Percentiles rank a stretch among this genome's conserved stretches.
These are phyloP conservation scores for Vigna reflexopilosa DNA, from an alignment of 306 rosid species.

Conservation along the genomic window DNA sequence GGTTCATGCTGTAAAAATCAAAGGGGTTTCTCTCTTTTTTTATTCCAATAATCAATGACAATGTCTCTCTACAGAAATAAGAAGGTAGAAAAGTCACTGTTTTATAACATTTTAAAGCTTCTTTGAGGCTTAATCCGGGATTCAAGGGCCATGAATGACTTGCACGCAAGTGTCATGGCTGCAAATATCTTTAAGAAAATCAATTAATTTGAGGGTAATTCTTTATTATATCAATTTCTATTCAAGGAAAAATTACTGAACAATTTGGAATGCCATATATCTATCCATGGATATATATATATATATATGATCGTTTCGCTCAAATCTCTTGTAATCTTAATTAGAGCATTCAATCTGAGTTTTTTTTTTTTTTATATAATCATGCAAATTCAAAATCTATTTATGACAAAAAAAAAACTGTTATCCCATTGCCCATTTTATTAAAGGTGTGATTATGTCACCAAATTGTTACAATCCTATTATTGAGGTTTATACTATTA, in stretches of 20 bases:
- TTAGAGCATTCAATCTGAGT: too few species aligned
- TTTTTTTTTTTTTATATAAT: too few species aligned
- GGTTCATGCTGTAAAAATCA: conserved; percentile 41
- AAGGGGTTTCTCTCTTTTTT: conserved; percentile 25
- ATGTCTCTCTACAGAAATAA: conserved; percentile 37
- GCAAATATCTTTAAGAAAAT: not conserved
- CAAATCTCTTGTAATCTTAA: too few species aligned
- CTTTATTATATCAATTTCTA: conserved; percentile 17
- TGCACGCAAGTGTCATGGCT: conserved; percentile 15
- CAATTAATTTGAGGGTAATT: not conserved
- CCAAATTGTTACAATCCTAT: too few species aligned
- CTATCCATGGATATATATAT: not conserved
- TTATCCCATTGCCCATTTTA: too few species aligned
- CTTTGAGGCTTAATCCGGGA: conserved; percentile 26
- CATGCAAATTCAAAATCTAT: too few species aligned
- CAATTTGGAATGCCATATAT: not conserved
- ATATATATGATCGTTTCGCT: too few species aligned
- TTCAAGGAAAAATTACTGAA: not conserved
- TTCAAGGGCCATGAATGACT: conserved; percentile 42
- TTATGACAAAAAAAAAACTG: too few species aligned
- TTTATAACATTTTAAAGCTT: conserved; percentile 2
- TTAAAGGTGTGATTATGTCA: too few species aligned
- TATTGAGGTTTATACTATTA: too few species aligned
- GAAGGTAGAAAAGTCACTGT: conserved; percentile 43
- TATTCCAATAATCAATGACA: conserved; percentile 27